A percentile compares a stretch with the other conserved stretches of the same genome.
phyloP scores from a whole-genome alignment of 2,329 filamentous ascomycete species.

The Leptographium wingfieldii region DNA sequence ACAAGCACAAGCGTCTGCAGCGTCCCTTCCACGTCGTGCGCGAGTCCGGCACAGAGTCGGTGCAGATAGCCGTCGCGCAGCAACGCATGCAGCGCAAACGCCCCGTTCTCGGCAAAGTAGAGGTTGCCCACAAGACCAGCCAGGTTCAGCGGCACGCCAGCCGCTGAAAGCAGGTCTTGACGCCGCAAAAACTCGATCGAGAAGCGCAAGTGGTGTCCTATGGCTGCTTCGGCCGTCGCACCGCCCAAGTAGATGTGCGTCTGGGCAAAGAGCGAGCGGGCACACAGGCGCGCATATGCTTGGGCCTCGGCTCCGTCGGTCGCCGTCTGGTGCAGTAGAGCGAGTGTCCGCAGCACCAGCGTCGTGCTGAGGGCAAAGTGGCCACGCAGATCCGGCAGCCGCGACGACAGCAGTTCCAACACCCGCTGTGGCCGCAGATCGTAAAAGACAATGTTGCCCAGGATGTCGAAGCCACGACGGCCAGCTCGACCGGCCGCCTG shows the following conservation, averaged over 20 bases:
- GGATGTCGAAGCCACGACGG: slow-evolving; percentile 65
- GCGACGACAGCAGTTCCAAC: slow-evolving; percentile 48
- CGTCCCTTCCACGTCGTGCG: not conserved
- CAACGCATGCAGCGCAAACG: not conserved
- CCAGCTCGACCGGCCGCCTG: slow-evolving; percentile 69
- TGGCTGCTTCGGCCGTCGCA: slow-evolving; percentile 50
- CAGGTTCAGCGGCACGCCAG: slow-evolving; percentile 58
- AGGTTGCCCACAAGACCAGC: slow-evolving; percentile 51
- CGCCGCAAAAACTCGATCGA: slow-evolving; percentile 68
- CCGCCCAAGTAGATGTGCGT: slow-evolving; percentile 60
- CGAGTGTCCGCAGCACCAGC: slow-evolving; percentile 48
- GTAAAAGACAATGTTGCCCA: slow-evolving; percentile 52
- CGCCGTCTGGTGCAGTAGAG: not conserved
- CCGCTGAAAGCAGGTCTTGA: slow-evolving; percentile 48
- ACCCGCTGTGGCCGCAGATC: slow-evolving; percentile 18
- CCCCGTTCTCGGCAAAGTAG: not conserved
- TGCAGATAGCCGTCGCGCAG: not conserved
- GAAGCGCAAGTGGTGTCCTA: slow-evolving; percentile 66
- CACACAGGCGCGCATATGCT: slow-evolving; percentile 39
- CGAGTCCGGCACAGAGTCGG: not conserved
- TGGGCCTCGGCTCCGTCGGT: slow-evolving; percentile 29
- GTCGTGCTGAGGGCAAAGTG: slow-evolving; percentile 47
- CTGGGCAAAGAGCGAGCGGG: slow-evolving; percentile 45
- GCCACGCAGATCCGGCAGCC: not conserved
- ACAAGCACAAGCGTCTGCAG: not conserved